Conservation (phyloP, 495 filamentous ascomycete genomes). For the Pseudevernia furfuracea region DNA sequence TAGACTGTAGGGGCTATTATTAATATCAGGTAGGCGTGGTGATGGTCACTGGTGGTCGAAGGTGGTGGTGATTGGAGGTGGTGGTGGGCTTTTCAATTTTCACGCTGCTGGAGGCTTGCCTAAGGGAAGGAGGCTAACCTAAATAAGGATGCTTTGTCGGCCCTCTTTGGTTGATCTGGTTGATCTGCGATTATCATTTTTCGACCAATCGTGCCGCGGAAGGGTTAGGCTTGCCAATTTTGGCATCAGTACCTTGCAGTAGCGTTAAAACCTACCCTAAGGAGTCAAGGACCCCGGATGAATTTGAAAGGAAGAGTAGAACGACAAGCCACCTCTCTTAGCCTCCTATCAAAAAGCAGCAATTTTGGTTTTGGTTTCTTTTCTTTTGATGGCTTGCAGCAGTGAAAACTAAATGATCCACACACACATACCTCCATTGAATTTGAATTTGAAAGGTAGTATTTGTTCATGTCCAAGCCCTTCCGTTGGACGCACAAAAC, state of each 20-base stretch:
- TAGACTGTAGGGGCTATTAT: neutral
- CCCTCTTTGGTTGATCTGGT: neutral
- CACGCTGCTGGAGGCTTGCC: neutral
- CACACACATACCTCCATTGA: no score
- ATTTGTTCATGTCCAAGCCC: no score
- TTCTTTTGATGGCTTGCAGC: neutral
- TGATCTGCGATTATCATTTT: neutral
- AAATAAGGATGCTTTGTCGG: no score
- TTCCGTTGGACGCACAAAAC: no score
- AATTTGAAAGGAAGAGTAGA: neutral
- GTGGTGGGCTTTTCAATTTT: neutral
- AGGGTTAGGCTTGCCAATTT: neutral
- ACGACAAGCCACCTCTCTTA: neutral
- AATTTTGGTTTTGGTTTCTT: neutral
- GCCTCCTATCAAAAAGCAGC: neutral
- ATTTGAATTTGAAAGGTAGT: no score
- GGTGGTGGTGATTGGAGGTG: neutral
- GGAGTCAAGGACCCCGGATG: no score
- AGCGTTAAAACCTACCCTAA: neutral
- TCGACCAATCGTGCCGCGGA: neutral
- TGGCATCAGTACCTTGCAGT: neutral
- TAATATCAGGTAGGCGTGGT: neutral
- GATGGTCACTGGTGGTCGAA: neutral
- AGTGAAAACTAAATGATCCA: no score
- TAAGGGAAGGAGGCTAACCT: no score